Base-by-base conservation (phyloP, 768 basidiomycete genomes). In the Tulasnella sp. region DNA sequence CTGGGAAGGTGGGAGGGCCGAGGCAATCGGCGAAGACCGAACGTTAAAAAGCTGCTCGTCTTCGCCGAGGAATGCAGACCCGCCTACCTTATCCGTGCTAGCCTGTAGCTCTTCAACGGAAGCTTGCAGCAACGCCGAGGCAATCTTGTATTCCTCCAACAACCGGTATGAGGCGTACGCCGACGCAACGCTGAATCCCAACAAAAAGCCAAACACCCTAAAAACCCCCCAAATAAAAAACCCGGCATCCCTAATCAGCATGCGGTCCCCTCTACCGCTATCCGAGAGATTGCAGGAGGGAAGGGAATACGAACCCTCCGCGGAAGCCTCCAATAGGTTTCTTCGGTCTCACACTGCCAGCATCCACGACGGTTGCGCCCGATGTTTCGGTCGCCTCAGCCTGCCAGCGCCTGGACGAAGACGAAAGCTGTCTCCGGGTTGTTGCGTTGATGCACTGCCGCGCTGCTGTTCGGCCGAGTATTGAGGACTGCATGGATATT, bases 141-240 rank as follows among this genome's bases (percentile, higher is more conserved):
- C 95, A 62, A 89, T 87, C 85, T 95, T 94, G 85, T 96, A 96
- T 86, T 97, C 96, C 81, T 97, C 95, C 72, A 97, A 86, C 27
- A 98, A 88, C 84, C 94, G 91, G 84, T 96, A 97, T 38, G 95
- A 92, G 58, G 95, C 94, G 82, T 92, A 90, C 0, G 93, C 92
- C 0, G 95, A 94, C 1, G 95, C 95, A 46, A 96, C 85, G 7
- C 96, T 96, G 87, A 97, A 97, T 1, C 95, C 96, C 82, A 96
- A 91, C 46, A 98, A 85, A 84, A 96, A 95, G 0, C 94, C 94
- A 58, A 95, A 89, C 77, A 95, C 90, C 74, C 94, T 95, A 12
- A 27, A 27, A n/a, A 76, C 36, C 76, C 62, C 31, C 27, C 52
- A 68, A 68, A 7, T 8, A 75, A 3, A 4, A 34, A 62, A 10